Evolutionary conservation across 352 stramenopile species (phyloP), one percentile per base, ranked within the genome.

Genomic region (Globisporangium acanthophoron): DNA sequence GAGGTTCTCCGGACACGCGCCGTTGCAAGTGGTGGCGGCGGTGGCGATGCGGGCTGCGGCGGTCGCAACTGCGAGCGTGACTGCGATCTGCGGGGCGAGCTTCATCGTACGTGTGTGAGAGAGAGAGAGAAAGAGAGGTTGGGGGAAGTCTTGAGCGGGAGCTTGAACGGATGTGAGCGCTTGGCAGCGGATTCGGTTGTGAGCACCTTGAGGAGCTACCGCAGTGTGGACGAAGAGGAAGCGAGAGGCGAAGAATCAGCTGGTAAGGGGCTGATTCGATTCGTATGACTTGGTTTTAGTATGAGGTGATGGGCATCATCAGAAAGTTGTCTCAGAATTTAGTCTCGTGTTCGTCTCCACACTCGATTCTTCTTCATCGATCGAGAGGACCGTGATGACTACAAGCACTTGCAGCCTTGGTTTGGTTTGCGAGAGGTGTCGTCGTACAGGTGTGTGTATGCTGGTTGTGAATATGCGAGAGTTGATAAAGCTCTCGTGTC

Each of bases 1-100:
- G 54, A 59, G 54, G 54, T 59, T 59, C 54, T 59, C 54, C 27
- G 54, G 54, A 15, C 54, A 59, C 43, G 54, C 44, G 29, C n/a
- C 29, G 11, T 52, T 49, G 31, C 54, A 59, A n/a, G 43, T 59
- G 5, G 43, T 52, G 13, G 31, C 3, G n/a, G 54, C 43, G 31
- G 43, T 52, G 13, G 43, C 3, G n/a, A 43, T 31, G 31, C 16
- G 16, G 24, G 31, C n/a, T 18, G 27, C 21, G 41, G 9, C 24
- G 18, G 20, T 29, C 20, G 49, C 12, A 0, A 40, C 52, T 24
- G 51, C 37, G 52, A 56, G 39, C 20, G 13, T 15, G 3, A 27
- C 12, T 1, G 29, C 9, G 8, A 50, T 7, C 39, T 51, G 39
- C 41, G 40, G 13, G 18, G 24, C 21, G 29, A 41, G 24, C 52